Conservation (phyloP, 2,329 filamentous ascomycete species). For the Clarireedia monteithiana region DNA sequence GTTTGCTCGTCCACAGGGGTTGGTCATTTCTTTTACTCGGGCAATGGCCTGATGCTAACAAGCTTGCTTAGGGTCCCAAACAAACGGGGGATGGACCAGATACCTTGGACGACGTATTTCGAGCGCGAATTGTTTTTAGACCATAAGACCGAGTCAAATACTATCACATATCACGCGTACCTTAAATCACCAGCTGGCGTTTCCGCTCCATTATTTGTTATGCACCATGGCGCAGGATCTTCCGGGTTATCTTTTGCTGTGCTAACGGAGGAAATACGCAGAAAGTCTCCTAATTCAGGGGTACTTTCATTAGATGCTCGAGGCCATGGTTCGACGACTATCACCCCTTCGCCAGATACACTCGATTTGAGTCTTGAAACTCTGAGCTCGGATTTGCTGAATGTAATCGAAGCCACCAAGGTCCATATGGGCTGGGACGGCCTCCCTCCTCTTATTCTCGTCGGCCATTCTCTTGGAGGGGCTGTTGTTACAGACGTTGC, state of each 20-base stretch:
- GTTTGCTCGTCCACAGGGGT: conserved; percentile 66
- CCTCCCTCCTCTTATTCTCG: conserved; percentile 68
- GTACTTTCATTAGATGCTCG: conserved; percentile 80
- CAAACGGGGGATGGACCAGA: conserved; percentile 27
- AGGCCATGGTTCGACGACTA: conserved; percentile 71
- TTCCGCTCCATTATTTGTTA: conserved; percentile 73
- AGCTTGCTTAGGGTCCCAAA: conserved; percentile 23
- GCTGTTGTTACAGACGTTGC: conserved; percentile 85
- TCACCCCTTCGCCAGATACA: conserved; percentile 30
- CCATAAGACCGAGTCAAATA: conserved; percentile 33
- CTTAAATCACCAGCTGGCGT: conserved; percentile 67
- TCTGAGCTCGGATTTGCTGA: conserved; percentile 63
- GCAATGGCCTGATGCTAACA: conserved; percentile 8
- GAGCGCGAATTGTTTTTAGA: conserved; percentile 75
- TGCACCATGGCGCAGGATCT: conserved; percentile 91
- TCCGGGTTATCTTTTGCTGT: conserved; percentile 88
- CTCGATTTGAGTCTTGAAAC: conserved; percentile 66
- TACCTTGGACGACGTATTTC: conserved; percentile 83
- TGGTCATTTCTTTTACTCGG: conserved; percentile 27
- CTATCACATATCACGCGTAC: conserved; percentile 74
- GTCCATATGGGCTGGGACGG: conserved; percentile 62
- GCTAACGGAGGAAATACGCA: conserved; percentile 68
- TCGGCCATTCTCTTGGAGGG: conserved; percentile 89
- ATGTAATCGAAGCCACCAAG: conserved; percentile 61
- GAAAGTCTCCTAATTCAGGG: conserved; percentile 69